Percentiles rank a stretch among this genome's conserved stretches.
phyloP scores from a whole-genome alignment of 2,329 filamentous ascomycete species.

The Claviceps humidiphila region DNA sequence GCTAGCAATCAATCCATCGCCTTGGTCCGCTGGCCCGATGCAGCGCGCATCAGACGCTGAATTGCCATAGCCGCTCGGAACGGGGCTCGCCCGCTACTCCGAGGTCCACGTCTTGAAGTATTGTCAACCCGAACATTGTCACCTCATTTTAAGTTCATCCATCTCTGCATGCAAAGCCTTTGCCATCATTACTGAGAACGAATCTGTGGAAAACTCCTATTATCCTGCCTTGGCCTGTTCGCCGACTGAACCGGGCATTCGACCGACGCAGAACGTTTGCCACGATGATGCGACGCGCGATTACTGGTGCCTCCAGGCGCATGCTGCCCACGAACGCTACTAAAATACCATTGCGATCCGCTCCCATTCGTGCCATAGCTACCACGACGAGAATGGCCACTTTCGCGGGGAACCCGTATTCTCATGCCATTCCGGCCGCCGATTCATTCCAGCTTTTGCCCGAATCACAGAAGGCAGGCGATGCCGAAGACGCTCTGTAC shows the following conservation, averaged over 20 bases:
- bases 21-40: background rate
- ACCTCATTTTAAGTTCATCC: background rate
- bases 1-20: background rate
- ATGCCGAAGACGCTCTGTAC: conserved; percentile 74
- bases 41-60: too few species aligned
- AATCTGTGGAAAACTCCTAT: background rate
- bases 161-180: background rate
- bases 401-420: conserved; percentile 15
- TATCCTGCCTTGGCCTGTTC: background rate
- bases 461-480: conserved; percentile 62
- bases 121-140: background rate
- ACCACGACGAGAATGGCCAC: conserved; percentile 19
- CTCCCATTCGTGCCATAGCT: conserved; percentile 18
- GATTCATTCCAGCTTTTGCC: conserved; percentile 80
- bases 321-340: conserved; percentile 10
- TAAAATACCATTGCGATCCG: conserved; percentile 7
- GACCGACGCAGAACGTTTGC: background rate
- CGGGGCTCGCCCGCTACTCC: too few species aligned
- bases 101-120: background rate
- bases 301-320: conserved; percentile 18
- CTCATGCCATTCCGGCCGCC: conserved; percentile 30
- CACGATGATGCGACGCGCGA: conserved; percentile 21
- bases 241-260: background rate
- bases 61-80: background rate
- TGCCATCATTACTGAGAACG: background rate